Evolutionary conservation across 331 rosid species (phyloP).

Genomic region (Malus hybrid): DNA sequence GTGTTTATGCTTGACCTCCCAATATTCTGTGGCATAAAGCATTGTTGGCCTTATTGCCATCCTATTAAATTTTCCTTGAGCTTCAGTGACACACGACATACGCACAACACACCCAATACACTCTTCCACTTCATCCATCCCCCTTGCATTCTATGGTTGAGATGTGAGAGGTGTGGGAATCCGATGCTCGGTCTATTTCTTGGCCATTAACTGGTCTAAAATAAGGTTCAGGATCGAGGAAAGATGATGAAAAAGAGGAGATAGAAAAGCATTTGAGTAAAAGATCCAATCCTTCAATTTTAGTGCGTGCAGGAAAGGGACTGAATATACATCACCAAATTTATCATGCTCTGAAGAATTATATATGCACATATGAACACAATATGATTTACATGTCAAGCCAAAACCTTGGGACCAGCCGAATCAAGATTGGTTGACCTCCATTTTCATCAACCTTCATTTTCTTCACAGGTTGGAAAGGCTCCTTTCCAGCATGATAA

Average conservation of each 20-base stretch:
- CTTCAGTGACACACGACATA: too few relatives aligned
- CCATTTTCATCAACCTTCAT: conserved; percentile 7
- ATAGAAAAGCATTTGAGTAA: conserved; percentile 10
- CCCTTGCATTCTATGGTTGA: too few relatives aligned
- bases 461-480: conserved; percentile 27
- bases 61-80: too few relatives aligned
- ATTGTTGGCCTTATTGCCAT: too few relatives aligned
- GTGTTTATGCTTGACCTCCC: too few relatives aligned
- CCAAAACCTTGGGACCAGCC: conserved; percentile 12
- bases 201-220: not conserved
- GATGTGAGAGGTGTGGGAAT: conserved; percentile 7
- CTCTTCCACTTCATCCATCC: too few relatives aligned
- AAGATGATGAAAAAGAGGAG: conserved; percentile 4
- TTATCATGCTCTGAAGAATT: not conserved
- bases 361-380: not conserved
- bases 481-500: not conserved
- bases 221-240: not conserved
- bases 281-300: conserved; percentile 8
- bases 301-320: not conserved
- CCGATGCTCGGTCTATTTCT: conserved; percentile 24
- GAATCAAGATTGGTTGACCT: not conserved
- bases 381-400: not conserved
- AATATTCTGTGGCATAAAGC: too few relatives aligned
- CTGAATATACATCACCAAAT: conserved; percentile 6
- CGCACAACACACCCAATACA: too few relatives aligned